phyloP scores from a whole-genome alignment of 306 rosid genomes.

The Argentina anserina region DNA sequence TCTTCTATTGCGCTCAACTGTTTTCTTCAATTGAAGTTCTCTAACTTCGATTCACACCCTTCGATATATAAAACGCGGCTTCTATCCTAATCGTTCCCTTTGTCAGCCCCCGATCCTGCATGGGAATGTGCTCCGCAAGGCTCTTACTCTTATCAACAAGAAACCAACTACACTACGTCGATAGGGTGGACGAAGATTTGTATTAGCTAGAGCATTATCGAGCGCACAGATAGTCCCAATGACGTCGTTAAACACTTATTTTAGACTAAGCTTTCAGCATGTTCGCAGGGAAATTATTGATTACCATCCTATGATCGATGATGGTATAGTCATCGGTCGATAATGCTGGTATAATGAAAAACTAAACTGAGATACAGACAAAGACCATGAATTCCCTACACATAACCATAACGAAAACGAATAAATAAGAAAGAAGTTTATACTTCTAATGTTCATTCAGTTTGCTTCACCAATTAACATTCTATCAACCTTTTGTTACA shows the following conservation, averaged over 20 bases:
- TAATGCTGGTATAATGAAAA: too few species aligned
- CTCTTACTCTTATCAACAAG: not conserved
- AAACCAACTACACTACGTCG: not conserved
- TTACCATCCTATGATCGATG: not conserved
- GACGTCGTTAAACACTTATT: not conserved
- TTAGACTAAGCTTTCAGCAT: not conserved
- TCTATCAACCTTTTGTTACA: too few species aligned
- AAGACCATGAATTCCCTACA: too few species aligned
- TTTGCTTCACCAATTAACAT: too few species aligned
- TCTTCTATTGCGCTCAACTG: too few species aligned
- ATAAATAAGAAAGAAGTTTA: too few species aligned
- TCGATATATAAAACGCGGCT: conserved; percentile 7
- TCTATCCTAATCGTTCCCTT: conserved; percentile 2
- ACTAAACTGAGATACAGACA: too few species aligned
- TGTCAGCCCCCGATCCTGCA: conserved; percentile 22
- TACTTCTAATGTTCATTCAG: too few species aligned
- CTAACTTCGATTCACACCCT: not conserved
- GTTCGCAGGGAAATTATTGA: not conserved
- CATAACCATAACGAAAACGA: too few species aligned
- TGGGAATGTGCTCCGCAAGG: not conserved
- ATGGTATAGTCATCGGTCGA: too few species aligned
- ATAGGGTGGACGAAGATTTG: not conserved
- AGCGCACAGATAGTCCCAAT: not conserved
- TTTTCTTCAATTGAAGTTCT: not conserved
- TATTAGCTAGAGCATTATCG: not conserved